Evolutionary conservation across 2,329 filamentous ascomycete species (phyloP), one percentile per base, ranked within the genome.

Genomic region (Lithohypha guttulata): DNA sequence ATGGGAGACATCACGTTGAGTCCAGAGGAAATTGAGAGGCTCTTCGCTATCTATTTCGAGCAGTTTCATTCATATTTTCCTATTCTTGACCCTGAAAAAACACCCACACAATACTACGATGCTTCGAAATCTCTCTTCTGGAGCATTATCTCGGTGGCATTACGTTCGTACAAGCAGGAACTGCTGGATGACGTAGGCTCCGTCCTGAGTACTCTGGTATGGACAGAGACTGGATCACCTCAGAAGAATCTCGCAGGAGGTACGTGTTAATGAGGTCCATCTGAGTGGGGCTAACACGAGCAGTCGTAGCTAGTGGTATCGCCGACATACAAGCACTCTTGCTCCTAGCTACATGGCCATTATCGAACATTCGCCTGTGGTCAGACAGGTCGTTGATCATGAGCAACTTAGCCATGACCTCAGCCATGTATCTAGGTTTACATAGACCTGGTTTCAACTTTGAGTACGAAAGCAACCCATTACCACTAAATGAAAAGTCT

Each of bases 21-120:
- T 9, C 23, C 10, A 14, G 31, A 34, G 11, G 30, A 42, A 25
- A 42, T 34, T 17, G n/a, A 29, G 7, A 39, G 31, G 18, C 34
- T 42, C 3, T 42, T 42, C 14, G 11, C 26, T 11, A 18, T 39
- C 28, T 42, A 42, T 56, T 80, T 79, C 57, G 65, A 65, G 8
- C 65, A 65, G 38, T 79, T 77, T 53, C 75, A 81, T 51, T 70
- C 70, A 0, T 78, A 75, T 46, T 60, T 80, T 25, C 74, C 75
- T 1, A 69, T 80, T 44, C 64, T 80, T 25, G 72, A 77, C 43
- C 62, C 62, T 26, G 55, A 64, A 6, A 62, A 64, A 41, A 57
- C 63, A 6, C 68, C 73, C 2, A 69, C 76, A 22, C 65, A 72
- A 32, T 77, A 72, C 53, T 71, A 71, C 47, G 63, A 64, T 14